These are phyloP conservation scores for Teratosphaeria gauchensis DNA, from an alignment of 2,329 filamentous ascomycete species.

Conservation along the genomic window DNA sequence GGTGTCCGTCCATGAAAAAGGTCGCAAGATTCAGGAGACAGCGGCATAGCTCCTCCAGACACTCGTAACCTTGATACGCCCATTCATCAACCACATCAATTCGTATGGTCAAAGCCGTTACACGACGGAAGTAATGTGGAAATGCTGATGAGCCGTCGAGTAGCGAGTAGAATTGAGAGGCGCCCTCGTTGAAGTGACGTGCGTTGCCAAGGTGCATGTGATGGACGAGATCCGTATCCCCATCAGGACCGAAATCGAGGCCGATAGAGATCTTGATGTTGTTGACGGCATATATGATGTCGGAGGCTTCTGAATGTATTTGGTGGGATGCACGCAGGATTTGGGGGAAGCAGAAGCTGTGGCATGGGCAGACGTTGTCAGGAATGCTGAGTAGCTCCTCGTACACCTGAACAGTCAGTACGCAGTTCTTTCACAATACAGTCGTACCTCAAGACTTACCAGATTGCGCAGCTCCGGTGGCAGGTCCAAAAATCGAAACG, in stretches of 20 bases:
- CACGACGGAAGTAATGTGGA: background rate
- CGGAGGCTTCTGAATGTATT: constrained; percentile 15
- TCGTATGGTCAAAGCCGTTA: background rate
- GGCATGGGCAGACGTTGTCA: background rate
- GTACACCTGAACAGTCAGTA: constrained; percentile 7
- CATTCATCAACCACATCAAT: background rate
- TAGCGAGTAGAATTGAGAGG: background rate
- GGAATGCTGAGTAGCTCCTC: constrained; percentile 6
- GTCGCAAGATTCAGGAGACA: constrained; percentile 6
- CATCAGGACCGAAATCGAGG: background rate
- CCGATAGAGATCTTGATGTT: constrained; percentile 3
- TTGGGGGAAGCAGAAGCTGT: background rate
- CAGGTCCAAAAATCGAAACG: constrained; percentile 16
- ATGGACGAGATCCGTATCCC: background rate
- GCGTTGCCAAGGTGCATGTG: background rate
- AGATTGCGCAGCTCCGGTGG: constrained; percentile 14
- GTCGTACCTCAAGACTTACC: background rate
- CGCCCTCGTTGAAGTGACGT: background rate
- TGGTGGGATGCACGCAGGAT: constrained; percentile 10
- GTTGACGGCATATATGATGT: constrained; percentile 17
- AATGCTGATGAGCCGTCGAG: background rate
- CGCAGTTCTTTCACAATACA: background rate
- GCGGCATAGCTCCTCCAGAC: background rate
- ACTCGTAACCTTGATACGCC: no score
- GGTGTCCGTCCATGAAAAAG: constrained; percentile 9